These are phyloP conservation scores for Eutypella sp. DNA, from an alignment of 2,329 filamentous ascomycete species.

Conservation along the genomic window DNA sequence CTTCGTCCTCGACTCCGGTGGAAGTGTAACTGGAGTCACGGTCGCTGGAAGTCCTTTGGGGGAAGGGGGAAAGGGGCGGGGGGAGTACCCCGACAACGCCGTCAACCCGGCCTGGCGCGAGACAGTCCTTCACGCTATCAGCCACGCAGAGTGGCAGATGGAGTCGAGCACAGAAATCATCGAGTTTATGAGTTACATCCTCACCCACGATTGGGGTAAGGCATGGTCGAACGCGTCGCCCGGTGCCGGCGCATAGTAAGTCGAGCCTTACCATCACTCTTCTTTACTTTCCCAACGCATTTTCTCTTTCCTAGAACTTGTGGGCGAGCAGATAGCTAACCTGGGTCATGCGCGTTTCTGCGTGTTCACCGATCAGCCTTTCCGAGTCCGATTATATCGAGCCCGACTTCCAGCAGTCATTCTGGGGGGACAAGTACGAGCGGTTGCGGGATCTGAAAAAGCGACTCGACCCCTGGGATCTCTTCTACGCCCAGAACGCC, in stretches of 20 bases:
- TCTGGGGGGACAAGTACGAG: constrained; percentile 31
- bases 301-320: neutral
- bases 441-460: constrained; percentile 31
- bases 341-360: too few relatives aligned
- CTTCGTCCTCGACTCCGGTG: constrained; percentile 27
- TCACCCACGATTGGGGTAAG: constrained; percentile 19
- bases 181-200: constrained; percentile 17
- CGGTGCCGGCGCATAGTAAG: constrained; percentile 17
- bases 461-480: constrained; percentile 28
- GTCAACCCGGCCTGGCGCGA: constrained; percentile 35
- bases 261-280: neutral
- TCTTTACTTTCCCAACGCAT: neutral
- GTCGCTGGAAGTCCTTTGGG: constrained; percentile 17
- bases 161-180: constrained; percentile 21
- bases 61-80: too few relatives aligned
- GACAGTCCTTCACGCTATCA: constrained; percentile 22
- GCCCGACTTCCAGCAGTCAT: constrained; percentile 30
- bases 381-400: constrained; percentile 32
- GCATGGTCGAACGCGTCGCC: constrained; percentile 18
- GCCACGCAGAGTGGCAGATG: constrained; percentile 13
- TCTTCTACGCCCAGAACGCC: constrained; percentile 32
- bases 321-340: neutral
- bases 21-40: constrained; percentile 24
- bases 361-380: constrained; percentile 8
- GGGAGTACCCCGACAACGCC: constrained; percentile 27